Base-by-base conservation (phyloP, 768 basidiomycete species). In the Podaxis sp. region DNA sequence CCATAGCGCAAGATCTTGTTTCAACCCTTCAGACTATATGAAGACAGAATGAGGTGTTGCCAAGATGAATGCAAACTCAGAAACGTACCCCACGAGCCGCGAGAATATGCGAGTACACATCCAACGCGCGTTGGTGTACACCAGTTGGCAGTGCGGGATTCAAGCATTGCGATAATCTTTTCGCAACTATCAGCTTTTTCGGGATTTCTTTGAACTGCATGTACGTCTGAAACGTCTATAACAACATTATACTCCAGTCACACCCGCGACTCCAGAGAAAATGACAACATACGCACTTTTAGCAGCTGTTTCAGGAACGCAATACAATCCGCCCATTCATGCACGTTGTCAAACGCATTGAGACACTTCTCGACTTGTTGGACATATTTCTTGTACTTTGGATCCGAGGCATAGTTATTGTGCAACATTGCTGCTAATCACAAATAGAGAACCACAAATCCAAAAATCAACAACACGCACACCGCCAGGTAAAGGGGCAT, bases 241-340 rank as follows among this genome's bases (percentile, higher is more conserved):
- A 2, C 54, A 27, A 33, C 29, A 15, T 15, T 36, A 7, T 3
- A 5, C 55, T 6, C 59, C 53, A 56, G 43, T 36, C 4, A 56
- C 8, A 51, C 46, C 24, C 8, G 29, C 29, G 13, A 19, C 15
- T 11, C 25, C 46, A n/a, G 63, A 37, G 57, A 61, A 41, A 55
- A 49, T 40, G 40, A 60, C 38, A 47, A n/a, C 46, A 13, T 46
- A 66, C 73, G 49, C 68, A 93, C 94, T 83, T 97, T 97, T 63
- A 96, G 84, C 64, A 97, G 75, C 67, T 95, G 91, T 72, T 96
- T 96, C 73, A 99, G 75, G 76, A 98, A 99, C 43, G 96, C 90
- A 71, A 97, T 98, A 73, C 95, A 98, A 77, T 99, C 97, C 63
- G 97, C 96, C 97, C 97, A 99, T 78, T 99, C 97, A 61, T 96